These are phyloP conservation scores for Ochetophila trinervis DNA, from an alignment of 306 rosid species.

Conservation along the genomic window DNA sequence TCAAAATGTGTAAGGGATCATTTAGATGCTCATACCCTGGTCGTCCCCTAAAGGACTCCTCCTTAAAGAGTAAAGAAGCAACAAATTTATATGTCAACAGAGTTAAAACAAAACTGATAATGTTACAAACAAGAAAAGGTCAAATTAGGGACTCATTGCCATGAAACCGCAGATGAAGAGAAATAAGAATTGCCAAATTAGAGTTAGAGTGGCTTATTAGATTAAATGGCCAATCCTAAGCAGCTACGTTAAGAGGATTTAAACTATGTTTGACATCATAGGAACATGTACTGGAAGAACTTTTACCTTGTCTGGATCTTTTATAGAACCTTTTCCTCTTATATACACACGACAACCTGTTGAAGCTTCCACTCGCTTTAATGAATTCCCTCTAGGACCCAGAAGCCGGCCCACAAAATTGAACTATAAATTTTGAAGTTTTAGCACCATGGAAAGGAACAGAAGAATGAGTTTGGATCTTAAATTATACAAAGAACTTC, in stretches of 20 bases:
- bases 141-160: neutral
- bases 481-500: slow-evolving; percentile 1
- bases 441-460: slow-evolving; percentile 20
- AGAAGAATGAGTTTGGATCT: neutral
- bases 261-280: neutral
- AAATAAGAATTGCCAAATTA: neutral
- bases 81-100: slow-evolving; percentile 17
- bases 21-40: slow-evolving; percentile 95
- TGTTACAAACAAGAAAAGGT: neutral
- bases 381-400: slow-evolving; percentile 93
- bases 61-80: slow-evolving; percentile 41
- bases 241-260: neutral
- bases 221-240: neutral
- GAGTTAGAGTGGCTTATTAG: neutral
- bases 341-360: slow-evolving; percentile 95
- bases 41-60: slow-evolving; percentile 81
- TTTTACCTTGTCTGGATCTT: slow-evolving; percentile 74
- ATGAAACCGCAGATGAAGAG: neutral
- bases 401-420: slow-evolving; percentile 97
- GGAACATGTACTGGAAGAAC: slow-evolving; percentile 10
- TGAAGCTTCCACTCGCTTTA: slow-evolving; percentile 92
- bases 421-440: slow-evolving; percentile 48
- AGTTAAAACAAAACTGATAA: neutral
- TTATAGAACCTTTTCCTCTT: slow-evolving; percentile 91
- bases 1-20: slow-evolving; percentile 84